Percentiles rank a stretch among this genome's conserved stretches.
phyloP scores from a whole-genome alignment of 2,329 filamentous ascomycete genomes.

The Diaporthe vexans region DNA sequence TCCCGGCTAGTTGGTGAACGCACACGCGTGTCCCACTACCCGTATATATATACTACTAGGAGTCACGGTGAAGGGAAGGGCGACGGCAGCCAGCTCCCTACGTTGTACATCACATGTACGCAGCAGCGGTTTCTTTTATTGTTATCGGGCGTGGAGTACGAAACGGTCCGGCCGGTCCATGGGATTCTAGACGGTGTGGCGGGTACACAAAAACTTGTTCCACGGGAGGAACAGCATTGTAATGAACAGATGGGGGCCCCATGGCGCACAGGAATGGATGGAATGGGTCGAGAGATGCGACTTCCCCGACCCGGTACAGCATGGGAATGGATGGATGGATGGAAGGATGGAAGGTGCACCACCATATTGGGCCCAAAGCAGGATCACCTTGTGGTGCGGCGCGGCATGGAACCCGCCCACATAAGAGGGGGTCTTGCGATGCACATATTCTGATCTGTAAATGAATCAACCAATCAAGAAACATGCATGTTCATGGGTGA shows the following conservation, averaged over 20 bases:
- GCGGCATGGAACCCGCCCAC: neutral
- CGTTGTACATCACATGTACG: conserved; percentile 27
- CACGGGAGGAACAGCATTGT: conserved; percentile 6
- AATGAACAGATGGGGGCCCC: conserved; percentile 6
- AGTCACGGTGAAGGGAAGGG: neutral
- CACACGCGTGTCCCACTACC: neutral
- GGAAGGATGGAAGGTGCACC: neutral
- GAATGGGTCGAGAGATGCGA: no score
- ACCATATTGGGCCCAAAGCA: neutral
- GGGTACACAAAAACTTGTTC: conserved; percentile 31
- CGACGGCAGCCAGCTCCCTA: conserved; percentile 31
- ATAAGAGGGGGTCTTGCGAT: neutral
- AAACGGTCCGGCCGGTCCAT: neutral
- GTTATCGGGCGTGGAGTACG: neutral
- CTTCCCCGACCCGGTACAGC: neutral
- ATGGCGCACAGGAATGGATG: conserved; percentile 1
- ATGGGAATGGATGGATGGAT: neutral
- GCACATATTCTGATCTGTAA: conserved; percentile 16
- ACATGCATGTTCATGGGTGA: no score
- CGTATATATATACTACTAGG: neutral
- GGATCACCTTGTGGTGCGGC: neutral
- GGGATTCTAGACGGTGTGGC: conserved; percentile 2
- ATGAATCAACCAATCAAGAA: neutral
- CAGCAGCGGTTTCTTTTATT: conserved; percentile 11
- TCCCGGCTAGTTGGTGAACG: neutral